These are phyloP conservation scores for Syzygium aromaticum DNA, from an alignment of 345 rosid species.

Conservation along the genomic window DNA sequence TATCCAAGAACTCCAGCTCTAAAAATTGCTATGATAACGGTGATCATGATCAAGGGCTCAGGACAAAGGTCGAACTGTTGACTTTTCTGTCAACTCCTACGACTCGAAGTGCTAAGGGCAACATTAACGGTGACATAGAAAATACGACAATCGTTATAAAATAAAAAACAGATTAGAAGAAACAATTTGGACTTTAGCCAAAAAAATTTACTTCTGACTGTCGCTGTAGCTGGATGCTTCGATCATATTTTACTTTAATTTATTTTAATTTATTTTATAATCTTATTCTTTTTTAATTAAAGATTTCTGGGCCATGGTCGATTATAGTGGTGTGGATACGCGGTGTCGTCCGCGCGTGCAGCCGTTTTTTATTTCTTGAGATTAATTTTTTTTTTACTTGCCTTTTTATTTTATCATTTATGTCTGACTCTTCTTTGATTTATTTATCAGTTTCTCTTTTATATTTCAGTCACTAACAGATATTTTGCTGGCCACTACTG, in stretches of 20 bases:
- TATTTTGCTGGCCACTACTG: background rate
- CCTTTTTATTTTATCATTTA: background rate
- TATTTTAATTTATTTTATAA: background rate
- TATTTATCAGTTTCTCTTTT: background rate
- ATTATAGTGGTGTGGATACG: background rate
- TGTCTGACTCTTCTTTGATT: background rate
- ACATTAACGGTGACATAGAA: background rate
- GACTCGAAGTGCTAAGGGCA: background rate
- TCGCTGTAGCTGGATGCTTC: background rate
- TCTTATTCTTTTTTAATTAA: background rate
- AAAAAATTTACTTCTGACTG: background rate
- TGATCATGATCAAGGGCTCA: background rate
- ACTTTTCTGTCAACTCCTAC: background rate
- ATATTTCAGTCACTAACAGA: background rate
- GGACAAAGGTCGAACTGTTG: background rate
- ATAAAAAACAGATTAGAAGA: background rate
- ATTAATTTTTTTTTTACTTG: background rate
- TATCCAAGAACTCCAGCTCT: background rate
- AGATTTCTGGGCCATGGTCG: background rate
- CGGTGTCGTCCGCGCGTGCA: background rate
- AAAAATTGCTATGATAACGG: background rate
- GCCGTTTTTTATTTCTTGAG: background rate
- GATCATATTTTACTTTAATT: background rate
- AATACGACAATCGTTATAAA: too few relatives aligned
- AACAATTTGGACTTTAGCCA: background rate